Conservation (phyloP, 2,329 filamentous ascomycete genomes). For the Penicillium glabrum region DNA sequence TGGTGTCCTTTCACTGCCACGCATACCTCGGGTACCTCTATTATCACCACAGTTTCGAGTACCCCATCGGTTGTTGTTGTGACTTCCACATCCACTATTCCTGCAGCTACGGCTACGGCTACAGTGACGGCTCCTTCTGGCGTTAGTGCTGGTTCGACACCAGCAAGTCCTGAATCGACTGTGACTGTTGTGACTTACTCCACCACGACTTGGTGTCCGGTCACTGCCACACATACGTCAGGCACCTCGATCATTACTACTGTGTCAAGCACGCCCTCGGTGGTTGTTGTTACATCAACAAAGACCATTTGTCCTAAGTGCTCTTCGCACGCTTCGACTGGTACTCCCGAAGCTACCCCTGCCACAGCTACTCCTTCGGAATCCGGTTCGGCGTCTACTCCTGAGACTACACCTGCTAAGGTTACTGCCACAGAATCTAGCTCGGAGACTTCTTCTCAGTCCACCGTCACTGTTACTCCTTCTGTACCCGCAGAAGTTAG, state of each 20-base stretch:
- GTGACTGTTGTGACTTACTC: conserved; percentile 28
- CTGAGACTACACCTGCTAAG: neutral
- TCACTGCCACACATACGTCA: conserved; percentile 38
- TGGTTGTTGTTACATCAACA: neutral
- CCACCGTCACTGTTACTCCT: conserved; percentile 6
- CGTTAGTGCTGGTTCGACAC: neutral
- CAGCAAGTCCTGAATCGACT: conserved; percentile 9
- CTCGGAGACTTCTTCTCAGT: conserved; percentile 6
- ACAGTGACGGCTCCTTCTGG: neutral
- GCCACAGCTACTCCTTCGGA: neutral
- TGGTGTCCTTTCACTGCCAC: conserved; percentile 33
- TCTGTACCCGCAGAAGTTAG: neutral
- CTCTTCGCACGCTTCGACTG: no score
- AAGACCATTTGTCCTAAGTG: conserved; percentile 32
- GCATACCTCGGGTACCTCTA: conserved; percentile 46
- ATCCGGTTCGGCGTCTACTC: neutral
- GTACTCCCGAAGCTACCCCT: neutral
- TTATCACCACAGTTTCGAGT: conserved; percentile 50
- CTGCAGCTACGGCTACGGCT: conserved; percentile 7
- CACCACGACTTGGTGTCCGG: conserved; percentile 33
- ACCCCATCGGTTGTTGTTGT: conserved; percentile 44
- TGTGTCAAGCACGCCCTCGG: conserved; percentile 54
- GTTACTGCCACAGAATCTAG: neutral
- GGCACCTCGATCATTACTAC: conserved; percentile 50
- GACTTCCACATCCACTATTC: conserved; percentile 43